Base-by-base conservation (phyloP, 495 filamentous ascomycete species). In the Penicillium samsonianum region DNA sequence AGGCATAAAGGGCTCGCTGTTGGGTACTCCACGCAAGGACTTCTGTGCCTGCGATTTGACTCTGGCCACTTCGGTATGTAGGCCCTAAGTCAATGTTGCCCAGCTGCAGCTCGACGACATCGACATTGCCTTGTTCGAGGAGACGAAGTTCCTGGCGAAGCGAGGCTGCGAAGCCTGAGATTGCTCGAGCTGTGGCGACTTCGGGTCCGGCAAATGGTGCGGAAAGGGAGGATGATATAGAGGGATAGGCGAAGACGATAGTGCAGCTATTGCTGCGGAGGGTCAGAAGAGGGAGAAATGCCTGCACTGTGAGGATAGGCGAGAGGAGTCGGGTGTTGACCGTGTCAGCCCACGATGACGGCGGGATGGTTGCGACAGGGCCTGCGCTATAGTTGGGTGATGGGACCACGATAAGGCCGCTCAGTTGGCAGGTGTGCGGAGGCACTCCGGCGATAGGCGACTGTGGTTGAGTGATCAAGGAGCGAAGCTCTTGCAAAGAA, bases 311-410 rank as follows among this genome's bases (percentile, higher is more conserved):
- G 54, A 96, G 80, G 58, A 98, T 88, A 5, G 95, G 92, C n/a
- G 89, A 87, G 28, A 98, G 82, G n/a, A 98, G 80, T 52, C 92
- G 90, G 5, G 89, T 90, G 76, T 96, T 96, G 62, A 98, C 80
- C 14, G 88, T 87, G 66, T 98, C 91, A 52, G 89, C 88, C 82
- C 93, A 96, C 59, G 83, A 81, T 19, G 87, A 88, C 0, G 89
- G 83, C 9, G 91, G 84, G 55, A 96, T 85, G 5, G 88, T 92
- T 53, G 90, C 90, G 40, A 96, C 86, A 1, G 90, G 88, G 4
- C 87, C 87, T 40, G 87, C 82, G 11, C 87, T 86, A 58, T 85
- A 83, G 28, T 87, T 79, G 19, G 71, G 65, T 2, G 78, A 79
- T 8, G 80, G 80, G 33, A 96, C 83, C 43, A 98, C 72, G 48